Percentiles rank a stretch among this genome's conserved stretches.
phyloP scores from a whole-genome alignment of 345 rosid species.

The Camelina sativa region DNA sequence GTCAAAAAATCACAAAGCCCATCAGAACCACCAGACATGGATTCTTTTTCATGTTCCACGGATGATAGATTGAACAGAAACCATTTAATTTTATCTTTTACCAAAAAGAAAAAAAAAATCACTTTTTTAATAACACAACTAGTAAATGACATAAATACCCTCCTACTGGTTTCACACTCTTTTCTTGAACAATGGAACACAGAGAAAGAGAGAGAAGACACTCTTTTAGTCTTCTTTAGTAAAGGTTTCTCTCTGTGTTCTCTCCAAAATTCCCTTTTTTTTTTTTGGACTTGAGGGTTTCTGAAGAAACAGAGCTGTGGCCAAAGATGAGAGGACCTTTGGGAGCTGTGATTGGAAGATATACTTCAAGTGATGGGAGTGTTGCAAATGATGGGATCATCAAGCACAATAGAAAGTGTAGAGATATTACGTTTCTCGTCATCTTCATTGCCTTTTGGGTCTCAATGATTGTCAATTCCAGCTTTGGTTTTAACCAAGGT shows the following conservation, averaged over 20 bases:
- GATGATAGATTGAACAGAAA: slow-evolving; percentile 37
- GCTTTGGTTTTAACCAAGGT: slow-evolving; percentile 96
- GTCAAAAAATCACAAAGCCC: slow-evolving; percentile 21
- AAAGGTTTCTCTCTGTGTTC: slow-evolving; percentile 21
- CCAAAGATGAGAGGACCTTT: slow-evolving; percentile 54
- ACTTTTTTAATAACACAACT: slow-evolving; percentile 31
- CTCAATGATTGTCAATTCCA: slow-evolving; percentile 96
- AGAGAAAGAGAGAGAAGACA: slow-evolving; percentile 10
- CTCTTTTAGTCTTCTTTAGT: slow-evolving; percentile 16
- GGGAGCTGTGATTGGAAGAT: slow-evolving; percentile 89
- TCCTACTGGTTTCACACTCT: slow-evolving; percentile 39
- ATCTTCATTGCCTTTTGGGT: slow-evolving; percentile 92
- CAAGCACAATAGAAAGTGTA: slow-evolving; percentile 88
- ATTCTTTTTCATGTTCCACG: slow-evolving; percentile 42
- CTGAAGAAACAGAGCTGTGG: slow-evolving; percentile 24
- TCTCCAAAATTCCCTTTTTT: slow-evolving; percentile 23
- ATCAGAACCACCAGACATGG: slow-evolving; percentile 40
- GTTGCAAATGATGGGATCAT: slow-evolving; percentile 80
- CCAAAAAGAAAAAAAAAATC: slow-evolving; percentile 24
- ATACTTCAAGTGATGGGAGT: slow-evolving; percentile 91
- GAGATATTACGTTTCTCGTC: slow-evolving; percentile 83
- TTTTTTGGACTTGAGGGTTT: slow-evolving; percentile 32
- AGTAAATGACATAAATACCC: slow-evolving; percentile 37
- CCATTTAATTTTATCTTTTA: slow-evolving; percentile 24
- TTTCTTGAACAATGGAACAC: slow-evolving; percentile 33